A percentile compares a stretch with the other conserved stretches of the same genome.
Evolutionary conservation across 2,329 filamentous ascomycete genomes (phyloP).

Genomic region (Graphiopsis chlorocephala): DNA sequence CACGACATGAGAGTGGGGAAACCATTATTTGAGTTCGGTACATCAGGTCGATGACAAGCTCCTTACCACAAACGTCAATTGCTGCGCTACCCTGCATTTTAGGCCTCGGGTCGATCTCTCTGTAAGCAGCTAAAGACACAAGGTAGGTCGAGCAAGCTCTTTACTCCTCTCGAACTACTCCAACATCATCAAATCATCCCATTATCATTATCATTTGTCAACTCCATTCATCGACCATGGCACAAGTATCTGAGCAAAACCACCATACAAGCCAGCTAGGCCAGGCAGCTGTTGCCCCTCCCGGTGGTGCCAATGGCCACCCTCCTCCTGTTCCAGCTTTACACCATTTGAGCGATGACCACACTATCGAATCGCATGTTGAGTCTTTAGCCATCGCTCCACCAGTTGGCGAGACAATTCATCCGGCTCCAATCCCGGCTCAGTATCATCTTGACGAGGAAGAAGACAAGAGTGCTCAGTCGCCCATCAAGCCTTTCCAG

Average conservation of each 20-base stretch:
- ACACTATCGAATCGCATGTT: slow-evolving; percentile 8
- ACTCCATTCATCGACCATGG: not conserved
- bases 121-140: not conserved
- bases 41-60: not conserved
- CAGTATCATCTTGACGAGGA: slow-evolving; percentile 6
- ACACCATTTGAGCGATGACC: slow-evolving; percentile 1
- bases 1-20: not conserved
- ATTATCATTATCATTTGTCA: not conserved
- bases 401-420: not conserved
- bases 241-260: slow-evolving; percentile 2
- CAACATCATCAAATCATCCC: not conserved
- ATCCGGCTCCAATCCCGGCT: slow-evolving; percentile 2
- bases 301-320: not conserved
- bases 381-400: slow-evolving; percentile 8
- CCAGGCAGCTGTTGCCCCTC: slow-evolving; percentile 1
- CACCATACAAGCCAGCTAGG: slow-evolving; percentile 11
- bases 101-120: not conserved
- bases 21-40: not conserved
- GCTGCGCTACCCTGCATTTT: not conserved
- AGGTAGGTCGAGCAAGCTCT: not conserved
- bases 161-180: not conserved
- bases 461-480: not conserved
- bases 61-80: not conserved
- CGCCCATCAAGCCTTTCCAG: slow-evolving; percentile 5
- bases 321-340: slow-evolving; percentile 7